These are phyloP conservation scores for Candida albicans DNA, from an alignment of 1,139 yeast species.

Conservation along the genomic window DNA sequence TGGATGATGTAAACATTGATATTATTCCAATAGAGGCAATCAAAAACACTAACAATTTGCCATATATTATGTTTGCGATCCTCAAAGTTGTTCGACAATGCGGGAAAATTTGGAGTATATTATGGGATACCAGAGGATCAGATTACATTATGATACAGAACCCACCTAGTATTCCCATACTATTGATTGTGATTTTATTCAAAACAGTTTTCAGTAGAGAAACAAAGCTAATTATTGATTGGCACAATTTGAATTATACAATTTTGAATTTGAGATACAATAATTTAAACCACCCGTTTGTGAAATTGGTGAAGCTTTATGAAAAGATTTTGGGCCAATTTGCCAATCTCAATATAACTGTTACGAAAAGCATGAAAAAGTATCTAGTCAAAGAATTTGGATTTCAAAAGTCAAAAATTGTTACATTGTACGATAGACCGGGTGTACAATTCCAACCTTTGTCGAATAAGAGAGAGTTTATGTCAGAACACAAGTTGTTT, in stretches of 20 bases:
- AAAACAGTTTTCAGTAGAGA: conserved; percentile 55
- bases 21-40: conserved; percentile 51
- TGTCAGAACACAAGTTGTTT: conserved; percentile 33
- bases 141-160: conserved; percentile 80
- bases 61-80: conserved; percentile 59
- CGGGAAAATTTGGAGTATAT: conserved; percentile 40
- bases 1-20: conserved; percentile 53
- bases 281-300: conserved; percentile 60
- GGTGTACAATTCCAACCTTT: conserved; percentile 63
- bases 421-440: conserved; percentile 73
- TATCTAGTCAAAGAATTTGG: conserved; percentile 59
- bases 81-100: conserved; percentile 63
- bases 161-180: conserved; percentile 89
- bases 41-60: conserved; percentile 42
- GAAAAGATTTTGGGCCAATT: conserved; percentile 60
- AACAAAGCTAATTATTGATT: conserved; percentile 75
- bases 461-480: conserved; percentile 13
- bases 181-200: conserved; percentile 61
- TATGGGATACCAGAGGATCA: conserved; percentile 55
- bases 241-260: conserved; percentile 94
- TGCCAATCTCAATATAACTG: conserved; percentile 70
- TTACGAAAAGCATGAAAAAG: conserved; percentile 70
- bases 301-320: conserved; percentile 54
- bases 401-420: conserved; percentile 32
- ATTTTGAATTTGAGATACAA: conserved; percentile 68